A percentile compares a stretch with the other conserved stretches of the same genome.
Conservation (phyloP, 371 early-diverging fungal species). For the Apophysomyces elegans region DNA sequence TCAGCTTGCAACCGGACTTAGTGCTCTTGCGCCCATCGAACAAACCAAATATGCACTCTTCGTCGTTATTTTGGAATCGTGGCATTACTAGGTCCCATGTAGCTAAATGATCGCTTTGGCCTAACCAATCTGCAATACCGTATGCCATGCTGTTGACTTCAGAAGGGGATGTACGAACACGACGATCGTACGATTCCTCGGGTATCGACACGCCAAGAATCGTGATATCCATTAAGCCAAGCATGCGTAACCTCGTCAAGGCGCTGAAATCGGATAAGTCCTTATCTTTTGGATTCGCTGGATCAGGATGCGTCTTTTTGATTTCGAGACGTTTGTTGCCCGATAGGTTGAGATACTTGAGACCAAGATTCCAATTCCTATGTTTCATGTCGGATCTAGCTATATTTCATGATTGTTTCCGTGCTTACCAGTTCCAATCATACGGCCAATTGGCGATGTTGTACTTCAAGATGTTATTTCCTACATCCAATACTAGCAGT, state of each 20-base stretch:
- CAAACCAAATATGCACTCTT: slow-evolving; percentile 87
- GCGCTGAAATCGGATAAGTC: slow-evolving; percentile 80
- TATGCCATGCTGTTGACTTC: slow-evolving; percentile 82
- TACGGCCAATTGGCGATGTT: slow-evolving; percentile 95
- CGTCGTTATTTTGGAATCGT: slow-evolving; percentile 78
- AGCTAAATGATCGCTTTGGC: slow-evolving; percentile 64
- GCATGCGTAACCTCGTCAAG: slow-evolving; percentile 72
- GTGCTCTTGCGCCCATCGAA: slow-evolving; percentile 79
- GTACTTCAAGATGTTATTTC: slow-evolving; percentile 88
- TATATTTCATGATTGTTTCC: not conserved
- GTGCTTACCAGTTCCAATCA: slow-evolving; percentile 91
- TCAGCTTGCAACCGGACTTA: slow-evolving; percentile 61
- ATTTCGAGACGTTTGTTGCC: slow-evolving; percentile 91
- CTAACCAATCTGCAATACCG: slow-evolving; percentile 86
- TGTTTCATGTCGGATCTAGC: no score
- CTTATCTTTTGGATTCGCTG: slow-evolving; percentile 48
- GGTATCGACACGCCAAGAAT: slow-evolving; percentile 79
- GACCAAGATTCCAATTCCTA: slow-evolving; percentile 89
- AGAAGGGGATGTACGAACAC: slow-evolving; percentile 86
- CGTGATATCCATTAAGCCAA: slow-evolving; percentile 91
- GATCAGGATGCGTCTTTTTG: slow-evolving; percentile 64
- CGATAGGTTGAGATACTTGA: slow-evolving; percentile 89
- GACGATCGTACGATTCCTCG: slow-evolving; percentile 80
- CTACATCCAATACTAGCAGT: slow-evolving; percentile 82
- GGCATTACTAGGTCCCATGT: slow-evolving; percentile 87